Evolutionary conservation across 495 filamentous ascomycete genomes (phyloP).

Genomic region (Penicillium pancosmium): DNA sequence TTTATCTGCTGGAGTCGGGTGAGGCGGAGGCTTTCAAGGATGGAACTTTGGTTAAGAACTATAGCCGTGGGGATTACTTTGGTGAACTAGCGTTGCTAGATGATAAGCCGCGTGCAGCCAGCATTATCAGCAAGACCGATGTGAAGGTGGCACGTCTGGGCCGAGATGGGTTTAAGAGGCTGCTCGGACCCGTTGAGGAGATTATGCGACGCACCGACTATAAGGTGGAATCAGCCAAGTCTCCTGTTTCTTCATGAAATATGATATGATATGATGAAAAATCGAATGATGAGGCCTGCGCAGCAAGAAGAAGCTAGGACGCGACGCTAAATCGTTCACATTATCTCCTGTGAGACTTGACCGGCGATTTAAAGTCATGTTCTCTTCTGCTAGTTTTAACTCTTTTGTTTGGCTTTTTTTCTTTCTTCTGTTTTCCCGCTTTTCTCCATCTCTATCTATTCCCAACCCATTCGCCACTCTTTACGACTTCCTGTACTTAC

Average conservation of each 20-base stretch:
- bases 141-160: slow-evolving; percentile 95
- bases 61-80: slow-evolving; percentile 93
- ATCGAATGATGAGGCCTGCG: not conserved
- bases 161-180: slow-evolving; percentile 90
- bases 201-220: slow-evolving; percentile 89
- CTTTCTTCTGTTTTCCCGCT: slow-evolving; percentile 3
- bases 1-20: slow-evolving; percentile 88
- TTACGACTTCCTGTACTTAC: slow-evolving; percentile 35
- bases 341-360: too few species aligned
- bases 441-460: slow-evolving; percentile 4
- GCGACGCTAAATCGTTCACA: not conserved
- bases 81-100: slow-evolving; percentile 92
- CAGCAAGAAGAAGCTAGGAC: not conserved
- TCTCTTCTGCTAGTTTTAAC: not conserved
- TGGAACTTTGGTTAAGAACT: slow-evolving; percentile 69
- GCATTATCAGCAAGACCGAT: slow-evolving; percentile 71
- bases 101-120: slow-evolving; percentile 91
- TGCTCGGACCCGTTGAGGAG: slow-evolving; percentile 89
- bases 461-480: slow-evolving; percentile 21
- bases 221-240: slow-evolving; percentile 34
- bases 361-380: not conserved
- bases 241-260: slow-evolving; percentile 28
- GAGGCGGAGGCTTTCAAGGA: slow-evolving; percentile 84
- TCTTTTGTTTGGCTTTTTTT: slow-evolving; percentile 4
- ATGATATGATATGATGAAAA: slow-evolving; percentile 28